A percentile compares a stretch with the other conserved stretches of the same genome.
phyloP scores from a whole-genome alignment of 1,139 yeast genomes.

The Geotrichum phurueaensis region DNA sequence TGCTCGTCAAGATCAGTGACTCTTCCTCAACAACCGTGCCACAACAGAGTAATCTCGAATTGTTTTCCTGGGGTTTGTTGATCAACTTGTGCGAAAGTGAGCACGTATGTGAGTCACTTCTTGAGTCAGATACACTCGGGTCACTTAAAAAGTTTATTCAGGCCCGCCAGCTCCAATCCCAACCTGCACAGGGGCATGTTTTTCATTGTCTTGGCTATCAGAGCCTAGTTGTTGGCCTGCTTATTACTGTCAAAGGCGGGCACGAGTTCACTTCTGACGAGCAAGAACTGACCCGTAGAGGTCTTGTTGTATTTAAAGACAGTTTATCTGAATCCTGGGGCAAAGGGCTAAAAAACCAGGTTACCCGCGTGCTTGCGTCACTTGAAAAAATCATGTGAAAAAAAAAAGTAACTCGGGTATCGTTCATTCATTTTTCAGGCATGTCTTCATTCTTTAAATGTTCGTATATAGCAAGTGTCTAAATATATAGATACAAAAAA shows the following conservation, averaged over 20 bases:
- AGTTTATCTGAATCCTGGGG: constrained; percentile 18
- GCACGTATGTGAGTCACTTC: constrained; percentile 10
- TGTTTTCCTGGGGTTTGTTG: constrained; percentile 23
- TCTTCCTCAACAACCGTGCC: neutral
- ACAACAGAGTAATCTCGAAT: constrained; percentile 10
- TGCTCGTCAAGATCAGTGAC: constrained; percentile 2
- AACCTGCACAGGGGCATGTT: neutral
- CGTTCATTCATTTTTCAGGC: neutral
- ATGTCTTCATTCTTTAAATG: neutral
- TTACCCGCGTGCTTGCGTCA: constrained; percentile 13
- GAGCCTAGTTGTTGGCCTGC: constrained; percentile 20
- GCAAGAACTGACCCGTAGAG: constrained; percentile 9
- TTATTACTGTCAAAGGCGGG: constrained; percentile 15
- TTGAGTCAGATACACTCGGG: neutral
- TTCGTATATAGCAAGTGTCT: neutral
- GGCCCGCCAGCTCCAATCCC: neutral
- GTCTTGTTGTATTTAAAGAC: constrained; percentile 17
- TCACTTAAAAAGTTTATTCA: neutral
- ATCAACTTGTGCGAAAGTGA: constrained; percentile 21
- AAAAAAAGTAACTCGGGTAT: neutral
- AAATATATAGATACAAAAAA: neutral
- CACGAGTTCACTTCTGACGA: constrained; percentile 13
- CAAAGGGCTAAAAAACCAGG: constrained; percentile 20
- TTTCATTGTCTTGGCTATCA: constrained; percentile 23
- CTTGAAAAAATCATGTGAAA: constrained; percentile 13